Conservation (phyloP, 2,329 filamentous ascomycete genomes). For the Beauveria sp. region DNA sequence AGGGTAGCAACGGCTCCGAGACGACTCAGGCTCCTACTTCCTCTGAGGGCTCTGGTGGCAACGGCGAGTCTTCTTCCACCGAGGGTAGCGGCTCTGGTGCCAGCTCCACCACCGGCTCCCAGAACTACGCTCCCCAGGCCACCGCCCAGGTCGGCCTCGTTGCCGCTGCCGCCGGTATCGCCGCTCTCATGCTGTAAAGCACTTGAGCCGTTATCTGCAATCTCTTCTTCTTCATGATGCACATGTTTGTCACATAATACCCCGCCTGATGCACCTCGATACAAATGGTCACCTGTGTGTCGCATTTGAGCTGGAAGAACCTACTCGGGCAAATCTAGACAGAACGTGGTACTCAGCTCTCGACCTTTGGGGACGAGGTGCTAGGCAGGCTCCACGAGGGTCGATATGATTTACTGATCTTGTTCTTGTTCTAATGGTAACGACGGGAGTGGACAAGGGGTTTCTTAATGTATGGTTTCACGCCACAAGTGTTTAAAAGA, state of each 20-base stretch:
- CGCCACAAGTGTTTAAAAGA: constrained; percentile 5
- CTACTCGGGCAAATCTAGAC: not conserved
- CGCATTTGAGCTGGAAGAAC: constrained; percentile 5
- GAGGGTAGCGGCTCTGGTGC: constrained; percentile 14
- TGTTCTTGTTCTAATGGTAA: constrained; percentile 26
- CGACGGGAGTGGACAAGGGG: constrained; percentile 22
- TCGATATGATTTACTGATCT: constrained; percentile 25
- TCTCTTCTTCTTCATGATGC: constrained; percentile 22
- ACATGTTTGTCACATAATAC: constrained; percentile 37
- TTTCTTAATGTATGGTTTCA: constrained; percentile 15
- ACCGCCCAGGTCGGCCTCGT: constrained; percentile 38
- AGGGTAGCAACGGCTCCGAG: constrained; percentile 12
- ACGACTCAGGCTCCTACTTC: constrained; percentile 10
- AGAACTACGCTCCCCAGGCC: constrained; percentile 21
- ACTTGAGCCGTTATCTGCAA: not conserved
- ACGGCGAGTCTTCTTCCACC: constrained; percentile 8
- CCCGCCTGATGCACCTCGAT: constrained; percentile 23
- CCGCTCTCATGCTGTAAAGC: constrained; percentile 40
- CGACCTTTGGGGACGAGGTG: constrained; percentile 21
- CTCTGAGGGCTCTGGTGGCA: constrained; percentile 12
- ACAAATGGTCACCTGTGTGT: constrained; percentile 16
- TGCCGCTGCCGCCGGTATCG: constrained; percentile 42
- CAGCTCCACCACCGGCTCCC: constrained; percentile 15
- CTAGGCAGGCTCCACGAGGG: constrained; percentile 21
- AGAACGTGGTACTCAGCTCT: constrained; percentile 14